phyloP scores from a whole-genome alignment of 2,329 filamentous ascomycete species.

The Beauveria varroae region DNA sequence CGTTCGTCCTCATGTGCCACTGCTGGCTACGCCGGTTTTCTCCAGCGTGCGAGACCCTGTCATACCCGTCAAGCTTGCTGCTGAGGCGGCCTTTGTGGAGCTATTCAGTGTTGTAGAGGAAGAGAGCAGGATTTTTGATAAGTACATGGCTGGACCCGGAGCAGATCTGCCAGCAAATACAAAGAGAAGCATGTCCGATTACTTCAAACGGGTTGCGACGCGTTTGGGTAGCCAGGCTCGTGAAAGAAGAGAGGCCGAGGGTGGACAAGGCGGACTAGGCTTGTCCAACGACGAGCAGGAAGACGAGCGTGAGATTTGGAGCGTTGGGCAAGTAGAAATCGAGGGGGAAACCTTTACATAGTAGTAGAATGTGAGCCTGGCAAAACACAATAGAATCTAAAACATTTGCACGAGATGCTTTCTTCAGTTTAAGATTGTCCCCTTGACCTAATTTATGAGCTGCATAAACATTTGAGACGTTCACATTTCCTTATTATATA shows the following conservation, averaged over 20 bases:
- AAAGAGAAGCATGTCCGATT: slow-evolving; percentile 90
- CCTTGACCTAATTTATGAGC: background rate
- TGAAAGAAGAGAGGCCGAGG: slow-evolving; percentile 86
- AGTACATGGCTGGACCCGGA: slow-evolving; percentile 68
- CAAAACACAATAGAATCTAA: background rate
- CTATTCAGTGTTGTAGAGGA: slow-evolving; percentile 87
- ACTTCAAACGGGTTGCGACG: slow-evolving; percentile 89
- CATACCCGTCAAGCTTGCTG: slow-evolving; percentile 91
- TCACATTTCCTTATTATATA: no score
- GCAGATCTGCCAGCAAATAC: slow-evolving; percentile 60
- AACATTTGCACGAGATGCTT: background rate
- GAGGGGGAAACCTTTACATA: slow-evolving; percentile 51
- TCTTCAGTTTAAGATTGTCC: background rate
- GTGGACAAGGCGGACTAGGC: slow-evolving; percentile 77
- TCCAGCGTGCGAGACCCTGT: slow-evolving; percentile 82
- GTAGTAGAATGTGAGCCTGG: background rate
- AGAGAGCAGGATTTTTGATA: slow-evolving; percentile 80
- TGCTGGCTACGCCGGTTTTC: slow-evolving; percentile 80
- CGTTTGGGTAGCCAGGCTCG: slow-evolving; percentile 79
- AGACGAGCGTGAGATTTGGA: slow-evolving; percentile 94
- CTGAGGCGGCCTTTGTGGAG: slow-evolving; percentile 87
- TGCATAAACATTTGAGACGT: no score
- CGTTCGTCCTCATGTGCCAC: slow-evolving; percentile 69
- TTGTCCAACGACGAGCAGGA: slow-evolving; percentile 86
- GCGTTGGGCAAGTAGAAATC: slow-evolving; percentile 82